Percentiles rank a stretch among this genome's conserved stretches.
Evolutionary conservation across 139 green algal genomes (phyloP).

Genomic region (Axilococcus clingmanii): DNA sequence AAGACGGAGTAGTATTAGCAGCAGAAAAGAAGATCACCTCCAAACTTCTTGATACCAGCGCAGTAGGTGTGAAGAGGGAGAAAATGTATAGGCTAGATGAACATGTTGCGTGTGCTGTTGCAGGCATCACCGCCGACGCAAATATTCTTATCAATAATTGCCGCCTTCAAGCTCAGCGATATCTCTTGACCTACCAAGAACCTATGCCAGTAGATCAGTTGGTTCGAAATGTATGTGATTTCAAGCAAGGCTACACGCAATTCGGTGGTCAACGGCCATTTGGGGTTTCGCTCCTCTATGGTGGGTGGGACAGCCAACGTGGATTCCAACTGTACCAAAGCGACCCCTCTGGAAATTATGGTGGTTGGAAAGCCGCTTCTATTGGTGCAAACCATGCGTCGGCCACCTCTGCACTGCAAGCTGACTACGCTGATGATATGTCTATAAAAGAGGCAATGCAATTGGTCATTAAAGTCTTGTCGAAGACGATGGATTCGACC

Average conservation of each 20-base stretch:
- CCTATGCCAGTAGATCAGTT: constrained; percentile 97
- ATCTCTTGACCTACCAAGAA: constrained; percentile 81
- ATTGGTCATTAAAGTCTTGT: constrained; percentile 87
- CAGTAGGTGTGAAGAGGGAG: constrained; percentile 81
- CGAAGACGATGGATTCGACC: constrained; percentile 95
- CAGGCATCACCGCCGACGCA: constrained; percentile 94
- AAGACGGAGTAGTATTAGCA: constrained; percentile 87
- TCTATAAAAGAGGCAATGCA: constrained; percentile 57
- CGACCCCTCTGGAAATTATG: constrained; percentile 95
- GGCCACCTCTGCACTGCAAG: constrained; percentile 83
- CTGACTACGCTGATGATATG: constrained; percentile 83
- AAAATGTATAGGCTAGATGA: constrained; percentile 99
- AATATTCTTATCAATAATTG: constrained; percentile 97
- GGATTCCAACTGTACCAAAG: constrained; percentile 97
- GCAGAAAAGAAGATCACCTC: constrained; percentile 98
- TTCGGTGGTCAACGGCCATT: constrained; percentile 95
- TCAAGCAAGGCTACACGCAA: constrained; percentile 96
- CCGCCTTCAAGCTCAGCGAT: constrained; percentile 75
- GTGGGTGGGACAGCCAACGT: constrained; percentile 89
- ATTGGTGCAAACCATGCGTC: constrained; percentile 86
- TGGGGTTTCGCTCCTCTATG: constrained; percentile 95
- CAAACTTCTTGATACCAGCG: constrained; percentile 86
- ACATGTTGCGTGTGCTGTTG: constrained; percentile 89
- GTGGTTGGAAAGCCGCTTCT: constrained; percentile 92
- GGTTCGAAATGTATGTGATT: constrained; percentile 87